Base-by-base conservation (phyloP, 1,139 yeast genomes). In the Diutina scorzettiae region DNA sequence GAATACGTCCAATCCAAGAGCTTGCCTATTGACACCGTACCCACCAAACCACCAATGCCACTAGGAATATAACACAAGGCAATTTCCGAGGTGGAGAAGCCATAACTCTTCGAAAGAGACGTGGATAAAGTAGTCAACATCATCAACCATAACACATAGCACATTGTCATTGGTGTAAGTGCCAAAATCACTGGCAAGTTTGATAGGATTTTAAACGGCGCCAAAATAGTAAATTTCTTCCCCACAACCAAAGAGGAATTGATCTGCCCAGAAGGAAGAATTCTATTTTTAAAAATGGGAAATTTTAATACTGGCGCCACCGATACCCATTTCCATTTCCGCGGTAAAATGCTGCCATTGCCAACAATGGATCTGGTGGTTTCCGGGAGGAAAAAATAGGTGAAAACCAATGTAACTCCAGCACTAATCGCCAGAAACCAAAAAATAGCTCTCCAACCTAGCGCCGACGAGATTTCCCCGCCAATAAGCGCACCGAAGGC, bases 401-500 rank as follows among this genome's bases (percentile, higher is more conserved):
- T 65, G 1, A 64, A 33, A 0, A 64, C 6, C 1, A 69, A 52
- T 11, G 70, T 58, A 1, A 59, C 45, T 1, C 78, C 77, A 16
- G 79, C 69, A 4, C 78, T 72, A 18, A 81, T 76, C 3, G 81
- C 77, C 42, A 82, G 59, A 47, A 83, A 81, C 76, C 86, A 80
- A 53, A 84, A 85, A 19, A 34, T 34, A 7, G 39, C 39, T 16
- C 39, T 23, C 39, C 39, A 34, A 4, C 39, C 39, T 30, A 84
- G 56, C 0, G 71, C 74, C 6, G 89, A 82, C 5, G 28, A 23
- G 4, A 34, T 34, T 28, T 23, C 23, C 29, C 39, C 39, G 18
- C 95, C 95, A 21, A 84, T 59, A 11, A 84, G 59, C 0, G 93
- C 86, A 5, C 94, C 89, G 46, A 82, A 65, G 0, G 85, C 86